Evolutionary conservation across 2,329 filamentous ascomycete genomes (phyloP), one percentile per base, ranked within the genome.

Genomic region (Talaromyces rugulosus): DNA sequence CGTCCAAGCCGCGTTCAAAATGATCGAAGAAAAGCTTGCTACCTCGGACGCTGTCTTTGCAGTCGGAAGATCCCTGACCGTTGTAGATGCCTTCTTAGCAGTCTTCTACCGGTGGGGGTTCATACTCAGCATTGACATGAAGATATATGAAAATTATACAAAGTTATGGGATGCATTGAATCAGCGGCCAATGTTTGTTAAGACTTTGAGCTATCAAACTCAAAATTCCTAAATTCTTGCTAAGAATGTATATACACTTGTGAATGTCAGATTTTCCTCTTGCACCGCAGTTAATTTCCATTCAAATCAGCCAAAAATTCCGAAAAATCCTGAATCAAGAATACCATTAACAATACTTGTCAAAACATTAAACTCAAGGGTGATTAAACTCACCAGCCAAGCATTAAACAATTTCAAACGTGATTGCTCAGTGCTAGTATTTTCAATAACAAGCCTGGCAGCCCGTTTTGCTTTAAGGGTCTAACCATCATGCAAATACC

Each of bases 81-180:
- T 66, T 11, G 74, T 74, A 6, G 75, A 77, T 67, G 60, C 69
- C 7, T 74, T 70, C 64, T 60, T 77, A 51, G 71, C 72, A 60
- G 66, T 73, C 7, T 71, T 75, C 50, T 74, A 71, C 64, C 64
- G 70, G 5, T 76, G 74, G 74, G 73, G 66, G 1, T 55, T 50
- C 31, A 34, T 34, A 12, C 18, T 58, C 34, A 65, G 59, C 8
- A 30, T 69, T 47, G 62, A 66, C 9, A 69, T 72, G 68, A 50
- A 27, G 7, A 5, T 12, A 6, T 50, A 50, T 50, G 44, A 50
- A 2, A 50, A 50, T 9, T 50, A 50, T 27, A 50, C 44, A 27
- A 27, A 27, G 23, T n/a, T 50, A 50, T 50, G 44, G 44, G 0
- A 50, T 27, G 44, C 44, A 2, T 50, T 50, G 44, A 18, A 23